Evolutionary conservation across 164 flowering plant genomes (phyloP), one percentile per base, ranked within the genome.

Genomic region (Tetracentron sinense): DNA sequence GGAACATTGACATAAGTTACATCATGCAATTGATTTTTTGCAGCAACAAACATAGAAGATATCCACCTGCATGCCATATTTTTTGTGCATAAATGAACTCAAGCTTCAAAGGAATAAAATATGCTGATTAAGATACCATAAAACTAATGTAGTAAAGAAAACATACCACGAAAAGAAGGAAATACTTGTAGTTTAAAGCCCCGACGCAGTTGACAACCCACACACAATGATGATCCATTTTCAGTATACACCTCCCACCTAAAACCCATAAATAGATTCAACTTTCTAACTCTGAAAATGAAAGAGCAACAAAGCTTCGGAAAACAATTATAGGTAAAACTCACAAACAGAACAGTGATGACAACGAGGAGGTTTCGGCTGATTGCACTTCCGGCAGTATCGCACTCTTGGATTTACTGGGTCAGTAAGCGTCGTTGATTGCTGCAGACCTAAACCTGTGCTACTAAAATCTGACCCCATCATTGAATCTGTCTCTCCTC

Each of bases 341-440:
- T 83, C 69, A 95, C 99, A 95, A 77, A 95, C 94, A 69, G 99
- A 95, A 74, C 99, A 95, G 70, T 95, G 99, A 75, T 95, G 99
- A 71, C 97, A 95, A n/a, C 99, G 93, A 52, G 99, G 97, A 29
- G 99, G 99, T 69, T 95, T 95, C 68, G 75, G 69, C 80, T 87
- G 96, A 71, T 85, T 82, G 78, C 99, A 95, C 75, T 95, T 95
- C 67, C 96, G 78, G 72, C 99, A 95, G 48, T 65, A 80, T 25
- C 99, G 81, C 31, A 82, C 38, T 69, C 84, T 79, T 0, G 69
- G 79, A 68, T 83, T 74, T 4, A 74, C 67, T 16, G 68, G 64
- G 52, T 83, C 89, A 59, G 78, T 7, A 22, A 71, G 74, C 38
- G 8, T 33, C 6, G 62, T 21, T 12, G 54, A 47, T 54, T 54